Base-by-base conservation (phyloP, 495 filamentous ascomycete species). In the Hyaloscypha finlandica region DNA sequence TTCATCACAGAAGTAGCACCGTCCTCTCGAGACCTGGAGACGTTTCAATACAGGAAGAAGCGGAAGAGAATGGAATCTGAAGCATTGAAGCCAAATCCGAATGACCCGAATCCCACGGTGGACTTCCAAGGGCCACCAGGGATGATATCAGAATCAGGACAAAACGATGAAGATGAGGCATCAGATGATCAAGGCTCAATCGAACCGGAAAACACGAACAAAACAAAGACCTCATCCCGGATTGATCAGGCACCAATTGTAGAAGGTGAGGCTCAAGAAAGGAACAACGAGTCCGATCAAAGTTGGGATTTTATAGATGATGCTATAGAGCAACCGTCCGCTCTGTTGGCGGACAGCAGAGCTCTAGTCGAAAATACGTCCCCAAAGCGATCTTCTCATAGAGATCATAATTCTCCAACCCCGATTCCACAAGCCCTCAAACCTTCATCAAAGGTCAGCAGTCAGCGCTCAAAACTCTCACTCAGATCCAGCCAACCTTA, bases 1-100 rank as follows among this genome's bases (percentile, higher is more conserved):
- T 73, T 73, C 52, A 45, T 73, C 29, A 73, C 71, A 51, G 68
- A 70, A 42, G 65, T 73, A 14, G 71, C 65, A 16, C 71, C 68
- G 14, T 73, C 71, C 39, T 73, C 64, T n/a, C 52, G 63, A 57
- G 45, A 73, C 48, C 9, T 73, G 5, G 71, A 73, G 39, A 62
- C 59, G 30, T 73, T 73, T 51, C 59, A 66, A 31, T 73, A 65
- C 32, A 61, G 51, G 55, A 70, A 70, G 45, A 70, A 60, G 56
- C 59, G 70, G 31, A 67, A 39, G 53, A 60, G 45, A 20, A 54
- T 16, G 25, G 9, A 16, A 4, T 37, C 56, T 16, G 32, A 59
- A 20, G 56, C 31, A 9, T 35, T 29, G 16, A 32, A 29, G 8
- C 20, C 2, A 56, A 32, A 32, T 11, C 53, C 6, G 25, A 56